Evolutionary conservation across 768 basidiomycete genomes (phyloP).

Genomic region (Arthromyces matolae): DNA sequence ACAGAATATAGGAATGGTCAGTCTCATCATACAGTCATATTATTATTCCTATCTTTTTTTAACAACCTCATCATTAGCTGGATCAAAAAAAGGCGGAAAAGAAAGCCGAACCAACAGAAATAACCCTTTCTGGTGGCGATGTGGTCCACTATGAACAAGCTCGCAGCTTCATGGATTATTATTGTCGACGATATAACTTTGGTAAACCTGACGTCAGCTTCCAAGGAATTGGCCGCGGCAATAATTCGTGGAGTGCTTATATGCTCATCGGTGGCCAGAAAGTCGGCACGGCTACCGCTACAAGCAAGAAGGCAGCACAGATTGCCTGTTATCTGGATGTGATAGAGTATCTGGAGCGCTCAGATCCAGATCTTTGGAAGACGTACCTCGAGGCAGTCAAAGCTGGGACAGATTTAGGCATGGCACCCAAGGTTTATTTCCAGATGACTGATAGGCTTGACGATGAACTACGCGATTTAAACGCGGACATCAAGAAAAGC

Average conservation of each 20-base stretch:
- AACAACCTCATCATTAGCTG: slow-evolving; percentile 30
- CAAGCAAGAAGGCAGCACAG: slow-evolving; percentile 69
- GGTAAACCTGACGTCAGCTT: slow-evolving; percentile 68
- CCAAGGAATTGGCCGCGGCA: slow-evolving; percentile 26
- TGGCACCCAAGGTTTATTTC: slow-evolving; percentile 69
- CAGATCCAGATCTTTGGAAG: slow-evolving; percentile 79
- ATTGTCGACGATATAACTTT: slow-evolving; percentile 78
- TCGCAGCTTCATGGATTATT: slow-evolving; percentile 92
- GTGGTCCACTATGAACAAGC: slow-evolving; percentile 67
- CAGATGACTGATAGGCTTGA: slow-evolving; percentile 59
- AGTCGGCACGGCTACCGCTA: slow-evolving; percentile 75
- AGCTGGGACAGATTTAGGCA: slow-evolving; percentile 63
- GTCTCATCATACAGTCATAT: too few species aligned
- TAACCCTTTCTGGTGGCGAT: slow-evolving; percentile 58
- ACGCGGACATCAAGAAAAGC: slow-evolving; percentile 60
- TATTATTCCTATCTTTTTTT: too few species aligned
- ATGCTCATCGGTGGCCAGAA: slow-evolving; percentile 74
- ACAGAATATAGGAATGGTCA: slow-evolving; percentile 56
- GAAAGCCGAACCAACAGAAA: slow-evolving; percentile 18
- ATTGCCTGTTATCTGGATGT: slow-evolving; percentile 83
- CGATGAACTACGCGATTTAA: slow-evolving; percentile 69
- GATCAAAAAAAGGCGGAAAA: slow-evolving; percentile 28
- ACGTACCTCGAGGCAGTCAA: slow-evolving; percentile 59
- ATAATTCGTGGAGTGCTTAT: slow-evolving; percentile 67
- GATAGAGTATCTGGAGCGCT: slow-evolving; percentile 78